phyloP scores from a whole-genome alignment of 2,329 filamentous ascomycete species.

The Geosmithia flava region DNA sequence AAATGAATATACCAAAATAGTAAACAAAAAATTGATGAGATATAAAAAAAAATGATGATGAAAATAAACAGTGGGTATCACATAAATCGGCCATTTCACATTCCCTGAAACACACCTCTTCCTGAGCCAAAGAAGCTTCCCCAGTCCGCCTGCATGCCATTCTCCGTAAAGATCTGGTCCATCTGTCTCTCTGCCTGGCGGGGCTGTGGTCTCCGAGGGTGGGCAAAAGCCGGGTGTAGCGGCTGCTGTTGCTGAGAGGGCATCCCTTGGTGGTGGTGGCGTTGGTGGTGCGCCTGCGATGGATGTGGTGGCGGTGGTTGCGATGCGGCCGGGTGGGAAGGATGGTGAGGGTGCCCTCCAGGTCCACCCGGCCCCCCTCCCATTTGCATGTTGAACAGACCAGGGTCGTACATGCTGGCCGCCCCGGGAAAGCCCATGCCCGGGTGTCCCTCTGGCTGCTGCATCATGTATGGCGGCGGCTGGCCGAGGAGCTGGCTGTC shows the following conservation, averaged over 20 bases:
- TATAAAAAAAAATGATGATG: neutral
- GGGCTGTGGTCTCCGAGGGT: constrained; percentile 2
- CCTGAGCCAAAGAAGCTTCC: constrained; percentile 32
- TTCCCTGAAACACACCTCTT: constrained; percentile 28
- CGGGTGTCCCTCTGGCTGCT: constrained; percentile 26
- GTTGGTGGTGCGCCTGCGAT: constrained; percentile 11
- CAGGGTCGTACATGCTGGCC: constrained; percentile 29
- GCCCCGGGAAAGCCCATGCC: constrained; percentile 26
- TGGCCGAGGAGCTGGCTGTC: constrained; percentile 64
- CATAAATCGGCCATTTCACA: constrained; percentile 18
- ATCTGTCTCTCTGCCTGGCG: constrained; percentile 25
- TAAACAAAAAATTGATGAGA: neutral
- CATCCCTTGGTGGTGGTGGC: constrained; percentile 1
- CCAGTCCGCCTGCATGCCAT: constrained; percentile 32
- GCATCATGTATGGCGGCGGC: constrained; percentile 59
- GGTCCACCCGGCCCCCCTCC: constrained; percentile 1
- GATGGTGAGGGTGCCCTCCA: neutral
- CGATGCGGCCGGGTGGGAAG: constrained; percentile 2
- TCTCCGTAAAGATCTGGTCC: constrained; percentile 36
- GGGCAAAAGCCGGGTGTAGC: neutral
- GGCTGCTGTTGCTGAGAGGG: neutral
- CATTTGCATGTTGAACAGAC: constrained; percentile 26
- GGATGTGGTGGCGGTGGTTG: constrained; percentile 6
- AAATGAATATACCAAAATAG: no score
- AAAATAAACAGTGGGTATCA: constrained; percentile 20